These are phyloP conservation scores for Penicillium goetzii DNA, from an alignment of 495 filamentous ascomycete species.

Conservation along the genomic window DNA sequence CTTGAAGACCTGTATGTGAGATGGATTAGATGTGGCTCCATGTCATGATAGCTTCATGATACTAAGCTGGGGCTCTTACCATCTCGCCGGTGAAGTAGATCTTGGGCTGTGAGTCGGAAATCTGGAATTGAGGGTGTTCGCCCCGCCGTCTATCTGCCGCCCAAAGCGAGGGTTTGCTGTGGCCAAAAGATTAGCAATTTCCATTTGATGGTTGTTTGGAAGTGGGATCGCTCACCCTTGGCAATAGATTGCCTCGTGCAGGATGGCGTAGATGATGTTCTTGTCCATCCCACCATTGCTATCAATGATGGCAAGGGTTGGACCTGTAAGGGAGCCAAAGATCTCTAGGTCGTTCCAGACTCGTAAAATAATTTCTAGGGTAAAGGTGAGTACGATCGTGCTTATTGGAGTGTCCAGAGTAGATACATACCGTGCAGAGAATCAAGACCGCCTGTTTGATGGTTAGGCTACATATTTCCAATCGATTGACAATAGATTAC, in stretches of 20 bases:
- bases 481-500: conserved; percentile 12
- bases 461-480: conserved; percentile 16
- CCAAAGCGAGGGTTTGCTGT: conserved; percentile 62
- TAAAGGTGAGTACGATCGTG: conserved; percentile 1
- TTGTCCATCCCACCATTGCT: conserved; percentile 67
- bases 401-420: neutral
- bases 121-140: conserved; percentile 47
- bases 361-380: conserved; percentile 65
- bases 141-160: conserved; percentile 59
- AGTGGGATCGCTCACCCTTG: conserved; percentile 45
- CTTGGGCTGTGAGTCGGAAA: conserved; percentile 51
- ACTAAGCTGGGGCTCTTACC: conserved; percentile 41
- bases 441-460: conserved; percentile 62
- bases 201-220: neutral
- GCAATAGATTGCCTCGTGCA: conserved; percentile 88
- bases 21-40: conserved; percentile 7
- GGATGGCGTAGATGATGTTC: conserved; percentile 77
- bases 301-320: conserved; percentile 69
- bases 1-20: conserved; percentile 60
- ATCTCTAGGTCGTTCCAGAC: conserved; percentile 69
- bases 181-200: conserved; percentile 22
- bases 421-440: conserved; percentile 57
- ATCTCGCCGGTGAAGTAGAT: conserved; percentile 91
- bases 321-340: conserved; percentile 73
- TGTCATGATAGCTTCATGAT: neutral